phyloP scores from a whole-genome alignment of 129 eudicot genomes.

The Centella asiatica region DNA sequence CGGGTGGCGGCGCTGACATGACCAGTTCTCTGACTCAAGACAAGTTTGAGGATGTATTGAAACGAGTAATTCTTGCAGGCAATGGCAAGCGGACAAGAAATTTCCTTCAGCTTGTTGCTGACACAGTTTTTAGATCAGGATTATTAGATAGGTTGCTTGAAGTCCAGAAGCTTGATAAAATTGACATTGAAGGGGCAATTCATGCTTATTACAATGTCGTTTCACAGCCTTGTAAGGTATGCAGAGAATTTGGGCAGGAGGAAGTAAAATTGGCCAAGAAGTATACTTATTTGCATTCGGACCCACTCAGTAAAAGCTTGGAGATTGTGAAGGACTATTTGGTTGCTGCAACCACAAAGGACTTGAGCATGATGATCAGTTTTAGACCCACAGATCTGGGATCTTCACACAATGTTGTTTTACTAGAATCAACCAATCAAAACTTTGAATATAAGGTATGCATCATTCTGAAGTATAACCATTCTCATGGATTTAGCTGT shows the following conservation, averaged over 20 bases:
- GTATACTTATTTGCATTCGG: conserved; percentile 48
- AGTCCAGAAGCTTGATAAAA: conserved; percentile 71
- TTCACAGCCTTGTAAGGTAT: conserved; percentile 66
- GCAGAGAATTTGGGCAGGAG: conserved; percentile 37
- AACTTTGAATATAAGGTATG: conserved; percentile 77
- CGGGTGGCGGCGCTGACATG: conserved; percentile 57
- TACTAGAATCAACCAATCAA: conserved; percentile 60
- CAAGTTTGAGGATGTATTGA: conserved; percentile 53
- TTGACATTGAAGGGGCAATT: conserved; percentile 92
- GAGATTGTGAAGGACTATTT: conserved; percentile 69
- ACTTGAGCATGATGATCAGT: conserved; percentile 85
- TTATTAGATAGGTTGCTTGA: conserved; percentile 62
- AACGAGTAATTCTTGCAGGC: conserved; percentile 42
- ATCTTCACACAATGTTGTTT: conserved; percentile 41
- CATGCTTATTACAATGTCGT: conserved; percentile 86
- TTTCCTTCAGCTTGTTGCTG: conserved; percentile 64
- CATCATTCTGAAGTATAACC: conserved; percentile 1
- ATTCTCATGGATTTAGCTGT: neutral
- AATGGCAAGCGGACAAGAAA: conserved; percentile 55
- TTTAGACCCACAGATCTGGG: conserved; percentile 48
- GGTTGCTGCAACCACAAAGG: conserved; percentile 92
- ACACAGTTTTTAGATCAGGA: conserved; percentile 47
- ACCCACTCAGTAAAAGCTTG: conserved; percentile 51
- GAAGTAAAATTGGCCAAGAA: conserved; percentile 25
- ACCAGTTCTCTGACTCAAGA: conserved; percentile 31